Percentiles rank a stretch among this genome's conserved stretches.
Conservation (phyloP, 768 basidiomycete genomes). For the Cubamyces sp. region DNA sequence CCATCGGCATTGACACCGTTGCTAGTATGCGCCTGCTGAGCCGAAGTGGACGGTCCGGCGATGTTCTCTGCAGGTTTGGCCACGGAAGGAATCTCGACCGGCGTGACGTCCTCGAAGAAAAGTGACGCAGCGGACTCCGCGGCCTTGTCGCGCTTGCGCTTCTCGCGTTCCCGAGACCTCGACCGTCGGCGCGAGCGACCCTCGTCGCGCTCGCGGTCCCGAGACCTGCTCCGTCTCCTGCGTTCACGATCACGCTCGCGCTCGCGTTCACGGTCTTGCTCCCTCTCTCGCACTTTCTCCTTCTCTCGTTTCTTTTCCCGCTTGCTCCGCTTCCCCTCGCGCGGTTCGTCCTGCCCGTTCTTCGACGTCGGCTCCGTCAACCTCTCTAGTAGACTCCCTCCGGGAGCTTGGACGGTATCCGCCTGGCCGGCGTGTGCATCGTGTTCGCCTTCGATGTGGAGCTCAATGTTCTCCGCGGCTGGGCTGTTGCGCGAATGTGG, state of each 20-base stretch:
- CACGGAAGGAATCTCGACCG: conserved; percentile 39
- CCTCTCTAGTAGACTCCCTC: conserved; percentile 2
- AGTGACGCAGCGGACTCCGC: conserved; percentile 23
- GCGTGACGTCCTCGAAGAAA: conserved; percentile 57
- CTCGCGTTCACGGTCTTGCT: conserved; percentile 6
- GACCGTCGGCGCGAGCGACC: conserved; percentile 14
- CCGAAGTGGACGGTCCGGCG: conserved; percentile 4
- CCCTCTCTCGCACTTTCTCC: conserved; percentile 3
- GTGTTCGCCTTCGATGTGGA: not conserved
- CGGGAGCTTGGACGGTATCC: not conserved
- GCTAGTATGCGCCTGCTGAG: not conserved
- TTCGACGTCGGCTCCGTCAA: not conserved
- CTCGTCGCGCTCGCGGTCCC: conserved; percentile 9
- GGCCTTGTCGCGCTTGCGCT: conserved; percentile 3
- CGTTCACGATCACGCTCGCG: conserved; percentile 7
- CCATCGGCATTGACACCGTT: conserved; percentile 15
- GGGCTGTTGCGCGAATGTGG: conserved; percentile 23
- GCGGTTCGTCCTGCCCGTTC: not conserved
- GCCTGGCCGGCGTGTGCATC: not conserved
- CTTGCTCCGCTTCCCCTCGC: conserved; percentile 6
- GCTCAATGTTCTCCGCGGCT: conserved; percentile 1
- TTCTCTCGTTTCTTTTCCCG: conserved; percentile 11
- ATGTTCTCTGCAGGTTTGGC: conserved; percentile 27
- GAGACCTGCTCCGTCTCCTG: conserved; percentile 10
- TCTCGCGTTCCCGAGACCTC: conserved; percentile 12